Conservation (phyloP, 805 yeast genomes). For the Pichia phayaonensis region DNA sequence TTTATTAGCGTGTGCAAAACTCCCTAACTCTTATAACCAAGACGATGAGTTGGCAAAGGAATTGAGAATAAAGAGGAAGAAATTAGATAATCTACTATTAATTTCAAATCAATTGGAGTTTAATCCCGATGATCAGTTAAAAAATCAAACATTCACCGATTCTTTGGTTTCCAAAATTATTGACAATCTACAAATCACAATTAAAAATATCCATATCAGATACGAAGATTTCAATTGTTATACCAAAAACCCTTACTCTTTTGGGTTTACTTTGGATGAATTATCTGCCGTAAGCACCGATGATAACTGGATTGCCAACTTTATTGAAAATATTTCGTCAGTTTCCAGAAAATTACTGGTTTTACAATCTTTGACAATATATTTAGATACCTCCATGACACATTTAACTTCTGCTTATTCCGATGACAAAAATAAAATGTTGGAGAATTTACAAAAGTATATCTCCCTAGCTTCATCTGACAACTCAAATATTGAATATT, state of each 20-base stretch:
- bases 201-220: conserved; percentile 83
- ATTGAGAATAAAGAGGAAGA: conserved; percentile 56
- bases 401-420: conserved; percentile 33
- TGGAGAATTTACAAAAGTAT: conserved; percentile 40
- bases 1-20: conserved; percentile 69
- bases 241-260: conserved; percentile 67
- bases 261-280: conserved; percentile 79
- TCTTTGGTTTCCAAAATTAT: conserved; percentile 81
- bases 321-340: conserved; percentile 61
- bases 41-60: conserved; percentile 55
- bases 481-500: conserved; percentile 36
- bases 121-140: conserved; percentile 27
- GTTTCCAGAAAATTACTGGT: conserved; percentile 72
- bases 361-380: conserved; percentile 64
- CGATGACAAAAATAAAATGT: conserved; percentile 41
- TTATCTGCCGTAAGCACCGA: conserved; percentile 89
- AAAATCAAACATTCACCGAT: conserved; percentile 79
- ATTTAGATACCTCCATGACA: conserved; percentile 69
- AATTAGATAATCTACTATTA: conserved; percentile 59
- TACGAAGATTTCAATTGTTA: conserved; percentile 77
- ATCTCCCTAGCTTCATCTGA: conserved; percentile 28
- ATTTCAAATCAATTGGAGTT: conserved; percentile 39
- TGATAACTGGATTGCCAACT: conserved; percentile 75
- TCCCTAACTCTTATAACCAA: conserved; percentile 44
- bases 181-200: conserved; percentile 86